phyloP scores from a whole-genome alignment of 805 yeast species.

The Saccharomycopsis sp. region DNA sequence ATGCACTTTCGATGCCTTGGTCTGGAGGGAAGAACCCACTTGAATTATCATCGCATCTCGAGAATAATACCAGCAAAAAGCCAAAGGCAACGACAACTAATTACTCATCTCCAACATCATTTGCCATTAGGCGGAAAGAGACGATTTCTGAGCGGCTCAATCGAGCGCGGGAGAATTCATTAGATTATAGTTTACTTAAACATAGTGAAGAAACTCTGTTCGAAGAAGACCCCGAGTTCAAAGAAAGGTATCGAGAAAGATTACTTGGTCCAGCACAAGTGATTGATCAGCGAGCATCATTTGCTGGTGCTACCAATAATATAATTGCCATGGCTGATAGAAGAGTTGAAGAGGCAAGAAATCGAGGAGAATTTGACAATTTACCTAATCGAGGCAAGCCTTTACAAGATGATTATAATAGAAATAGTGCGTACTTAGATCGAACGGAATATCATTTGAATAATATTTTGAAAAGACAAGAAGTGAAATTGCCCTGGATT shows the following conservation, averaged over 20 bases:
- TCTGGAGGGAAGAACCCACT: constrained; percentile 42
- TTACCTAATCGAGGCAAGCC: constrained; percentile 60
- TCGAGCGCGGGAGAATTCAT: constrained; percentile 55
- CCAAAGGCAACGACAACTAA: background rate
- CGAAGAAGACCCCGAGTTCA: constrained; percentile 42
- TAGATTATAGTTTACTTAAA: constrained; percentile 55
- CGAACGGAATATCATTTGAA: constrained; percentile 74
- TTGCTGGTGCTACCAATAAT: constrained; percentile 44
- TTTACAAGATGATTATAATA: constrained; percentile 32
- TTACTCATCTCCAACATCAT: background rate
- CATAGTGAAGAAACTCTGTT: constrained; percentile 27
- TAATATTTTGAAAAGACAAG: constrained; percentile 67
- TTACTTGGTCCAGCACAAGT: constrained; percentile 52
- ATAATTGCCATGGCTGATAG: constrained; percentile 68
- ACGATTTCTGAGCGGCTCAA: constrained; percentile 34
- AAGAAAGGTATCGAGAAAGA: constrained; percentile 55
- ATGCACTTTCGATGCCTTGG: constrained; percentile 53
- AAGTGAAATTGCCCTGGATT: constrained; percentile 85
- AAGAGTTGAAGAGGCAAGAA: constrained; percentile 65
- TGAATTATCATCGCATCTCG: constrained; percentile 30
- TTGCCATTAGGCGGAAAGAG: background rate
- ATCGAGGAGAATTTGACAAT: constrained; percentile 60
- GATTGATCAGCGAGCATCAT: constrained; percentile 55
- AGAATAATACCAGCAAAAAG: background rate
- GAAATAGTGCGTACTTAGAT: constrained; percentile 51